These are phyloP conservation scores for Jaltomata sinuosa DNA, from an alignment of 257 asterid species.

Conservation along the genomic window DNA sequence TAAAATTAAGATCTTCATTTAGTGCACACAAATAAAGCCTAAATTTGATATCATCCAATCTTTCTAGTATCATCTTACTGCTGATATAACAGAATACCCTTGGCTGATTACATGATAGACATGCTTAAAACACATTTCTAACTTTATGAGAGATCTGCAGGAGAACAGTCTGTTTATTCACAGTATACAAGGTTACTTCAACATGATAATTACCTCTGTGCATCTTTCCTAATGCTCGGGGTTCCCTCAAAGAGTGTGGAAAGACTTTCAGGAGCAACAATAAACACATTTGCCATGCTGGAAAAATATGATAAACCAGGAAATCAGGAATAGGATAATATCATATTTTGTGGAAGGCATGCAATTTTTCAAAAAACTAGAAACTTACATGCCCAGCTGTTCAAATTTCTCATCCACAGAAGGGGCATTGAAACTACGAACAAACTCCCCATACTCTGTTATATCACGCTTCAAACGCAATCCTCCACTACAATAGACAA, in stretches of 20 bases:
- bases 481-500: slow-evolving; percentile 66
- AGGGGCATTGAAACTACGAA: slow-evolving; percentile 95
- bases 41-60: background rate
- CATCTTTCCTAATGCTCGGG: slow-evolving; percentile 96
- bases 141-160: background rate
- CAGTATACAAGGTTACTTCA: background rate
- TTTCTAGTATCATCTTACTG: background rate
- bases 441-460: slow-evolving; percentile 95
- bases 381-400: slow-evolving; percentile 84
- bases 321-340: slow-evolving; percentile 6
- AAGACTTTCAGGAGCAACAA: slow-evolving; percentile 96
- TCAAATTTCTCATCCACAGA: slow-evolving; percentile 97
- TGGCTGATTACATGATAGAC: background rate
- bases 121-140: background rate
- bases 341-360: background rate
- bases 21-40: too few relatives aligned
- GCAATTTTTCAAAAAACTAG: background rate
- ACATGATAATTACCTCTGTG: slow-evolving; percentile 60
- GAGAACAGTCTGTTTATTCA: background rate
- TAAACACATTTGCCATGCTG: slow-evolving; percentile 54
- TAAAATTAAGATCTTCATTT: too few relatives aligned
- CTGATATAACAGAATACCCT: background rate
- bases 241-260: slow-evolving; percentile 91
- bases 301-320: slow-evolving; percentile 4
- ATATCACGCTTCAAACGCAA: slow-evolving; percentile 96